Percentiles rank a stretch among this genome's conserved stretches.
Evolutionary conservation across 768 basidiomycete species (phyloP).

Genomic region (Phlebiopsis gigantea): DNA sequence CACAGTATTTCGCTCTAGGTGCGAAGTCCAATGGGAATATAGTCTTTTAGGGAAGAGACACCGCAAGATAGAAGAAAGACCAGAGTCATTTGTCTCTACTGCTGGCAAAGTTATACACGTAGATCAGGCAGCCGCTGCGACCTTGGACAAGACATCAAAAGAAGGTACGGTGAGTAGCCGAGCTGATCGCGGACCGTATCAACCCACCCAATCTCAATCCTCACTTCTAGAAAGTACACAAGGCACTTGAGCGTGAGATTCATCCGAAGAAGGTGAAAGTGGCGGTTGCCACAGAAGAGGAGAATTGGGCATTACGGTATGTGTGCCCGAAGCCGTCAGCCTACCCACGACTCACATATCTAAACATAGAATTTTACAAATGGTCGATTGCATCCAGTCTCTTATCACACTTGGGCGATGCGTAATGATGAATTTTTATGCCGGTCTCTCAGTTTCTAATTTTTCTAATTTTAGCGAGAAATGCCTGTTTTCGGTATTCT

Average conservation of each 20-base stretch:
- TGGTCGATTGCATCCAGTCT: constrained; percentile 59
- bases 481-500: constrained; percentile 79
- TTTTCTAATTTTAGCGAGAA: constrained; percentile 51
- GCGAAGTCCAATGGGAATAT: constrained; percentile 77
- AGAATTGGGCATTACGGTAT: constrained; percentile 74
- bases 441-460: constrained; percentile 2
- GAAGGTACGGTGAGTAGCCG: constrained; percentile 46
- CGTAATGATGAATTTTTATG: constrained; percentile 30
- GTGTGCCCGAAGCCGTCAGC: neutral
- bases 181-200: neutral
- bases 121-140: constrained; percentile 41
- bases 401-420: constrained; percentile 44
- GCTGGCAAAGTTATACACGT: constrained; percentile 59
- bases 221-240: constrained; percentile 63
- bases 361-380: constrained; percentile 57
- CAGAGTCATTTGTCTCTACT: constrained; percentile 48
- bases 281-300: constrained; percentile 49
- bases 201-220: neutral
- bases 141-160: constrained; percentile 49
- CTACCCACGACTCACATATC: neutral
- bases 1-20: constrained; percentile 39
- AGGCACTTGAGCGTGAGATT: constrained; percentile 69
- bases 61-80: constrained; percentile 44
- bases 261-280: constrained; percentile 53
- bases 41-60: constrained; percentile 56